Evolutionary conservation across 306 rosid species (phyloP).

Genomic region (Acacia crassicarpa): DNA sequence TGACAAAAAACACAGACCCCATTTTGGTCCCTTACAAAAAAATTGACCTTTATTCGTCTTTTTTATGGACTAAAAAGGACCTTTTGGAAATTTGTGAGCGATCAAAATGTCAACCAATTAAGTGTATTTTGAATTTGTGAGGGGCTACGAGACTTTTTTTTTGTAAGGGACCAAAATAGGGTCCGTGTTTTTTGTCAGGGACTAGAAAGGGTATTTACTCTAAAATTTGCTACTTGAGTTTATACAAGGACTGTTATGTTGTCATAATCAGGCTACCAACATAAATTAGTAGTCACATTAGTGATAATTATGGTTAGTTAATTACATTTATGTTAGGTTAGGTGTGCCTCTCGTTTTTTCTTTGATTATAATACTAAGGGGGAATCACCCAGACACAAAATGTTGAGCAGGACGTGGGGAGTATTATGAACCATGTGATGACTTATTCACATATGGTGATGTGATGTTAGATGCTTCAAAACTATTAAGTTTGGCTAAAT

Average conservation of each 20-base stretch:
- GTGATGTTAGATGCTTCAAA: neutral
- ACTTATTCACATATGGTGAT: neutral
- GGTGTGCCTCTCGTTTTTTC: constrained; percentile 19
- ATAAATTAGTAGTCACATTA: neutral
- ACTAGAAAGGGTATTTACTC: too few relatives aligned
- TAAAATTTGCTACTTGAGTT: neutral
- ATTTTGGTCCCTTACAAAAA: too few relatives aligned
- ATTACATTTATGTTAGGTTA: constrained; percentile 14
- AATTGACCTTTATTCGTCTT: too few relatives aligned
- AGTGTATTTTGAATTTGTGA: too few relatives aligned
- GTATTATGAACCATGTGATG: constrained; percentile 11
- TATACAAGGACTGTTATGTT: neutral
- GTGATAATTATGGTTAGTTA: neutral
- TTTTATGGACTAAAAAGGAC: too few relatives aligned
- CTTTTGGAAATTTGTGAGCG: too few relatives aligned
- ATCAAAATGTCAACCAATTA: too few relatives aligned
- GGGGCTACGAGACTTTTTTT: too few relatives aligned
- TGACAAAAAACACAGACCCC: too few relatives aligned
- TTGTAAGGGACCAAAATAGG: too few relatives aligned
- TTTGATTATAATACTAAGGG: constrained; percentile 17
- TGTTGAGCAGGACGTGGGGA: too few relatives aligned
- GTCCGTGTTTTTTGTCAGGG: too few relatives aligned
- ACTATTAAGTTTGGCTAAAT: neutral
- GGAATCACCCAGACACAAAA: neutral
- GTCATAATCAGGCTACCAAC: neutral